Conservation (phyloP, 2,329 filamentous ascomycete species). For the Ceratocystis papillata region DNA sequence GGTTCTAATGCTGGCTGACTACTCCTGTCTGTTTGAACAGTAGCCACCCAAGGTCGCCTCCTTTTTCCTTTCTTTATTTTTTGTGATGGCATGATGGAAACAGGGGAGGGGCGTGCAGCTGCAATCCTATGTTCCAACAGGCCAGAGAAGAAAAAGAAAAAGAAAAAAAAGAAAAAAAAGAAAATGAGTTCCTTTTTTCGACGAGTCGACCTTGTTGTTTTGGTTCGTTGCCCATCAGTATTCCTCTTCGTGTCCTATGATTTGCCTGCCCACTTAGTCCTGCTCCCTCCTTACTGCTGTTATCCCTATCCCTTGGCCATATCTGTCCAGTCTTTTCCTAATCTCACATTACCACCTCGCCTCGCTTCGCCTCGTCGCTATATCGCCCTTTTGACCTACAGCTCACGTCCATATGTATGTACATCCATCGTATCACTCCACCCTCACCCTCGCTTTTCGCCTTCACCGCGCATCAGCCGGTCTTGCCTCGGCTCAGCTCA, state of each 20-base stretch:
- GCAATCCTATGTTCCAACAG: not conserved
- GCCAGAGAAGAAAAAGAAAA: not conserved
- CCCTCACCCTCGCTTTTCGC: not conserved
- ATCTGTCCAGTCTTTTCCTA: not conserved
- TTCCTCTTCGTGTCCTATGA: not conserved
- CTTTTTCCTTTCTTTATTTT: not conserved
- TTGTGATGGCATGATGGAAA: not conserved
- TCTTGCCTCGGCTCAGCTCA: conserved; percentile 8
- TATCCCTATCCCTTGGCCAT: not conserved
- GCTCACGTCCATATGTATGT: not conserved
- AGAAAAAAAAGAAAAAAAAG: not conserved
- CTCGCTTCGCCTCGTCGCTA: not conserved
- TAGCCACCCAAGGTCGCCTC: not conserved
- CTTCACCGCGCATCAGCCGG: conserved; percentile 3
- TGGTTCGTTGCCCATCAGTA: not conserved
- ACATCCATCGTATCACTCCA: too few species aligned
- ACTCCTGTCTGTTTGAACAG: too few species aligned
- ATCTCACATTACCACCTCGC: not conserved
- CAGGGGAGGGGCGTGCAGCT: conserved; percentile 5
- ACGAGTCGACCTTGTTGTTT: not conserved
- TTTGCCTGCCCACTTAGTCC: not conserved
- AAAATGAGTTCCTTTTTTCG: not conserved
- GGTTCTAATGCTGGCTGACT: not conserved
- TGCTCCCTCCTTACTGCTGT: not conserved
- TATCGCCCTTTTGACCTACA: not conserved